Conservation (phyloP, 1,284 basidiomycete genomes). For the Ustilago hordei region DNA sequence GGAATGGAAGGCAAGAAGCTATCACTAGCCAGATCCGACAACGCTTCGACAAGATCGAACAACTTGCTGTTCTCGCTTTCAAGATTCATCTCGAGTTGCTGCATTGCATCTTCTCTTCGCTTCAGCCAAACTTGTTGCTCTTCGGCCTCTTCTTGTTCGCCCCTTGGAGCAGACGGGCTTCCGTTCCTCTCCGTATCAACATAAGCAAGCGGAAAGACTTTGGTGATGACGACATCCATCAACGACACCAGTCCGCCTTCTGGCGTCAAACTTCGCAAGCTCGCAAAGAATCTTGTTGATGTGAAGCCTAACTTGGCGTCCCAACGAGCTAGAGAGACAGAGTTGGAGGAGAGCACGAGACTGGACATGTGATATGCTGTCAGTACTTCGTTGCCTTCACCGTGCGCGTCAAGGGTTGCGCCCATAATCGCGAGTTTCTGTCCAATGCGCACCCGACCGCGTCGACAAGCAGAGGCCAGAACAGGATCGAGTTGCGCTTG, state of each 20-base stretch:
- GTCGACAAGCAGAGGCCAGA: conserved; percentile 78
- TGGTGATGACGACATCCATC: conserved; percentile 81
- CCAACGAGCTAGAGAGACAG: conserved; percentile 86
- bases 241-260: conserved; percentile 84
- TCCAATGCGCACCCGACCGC: conserved; percentile 79
- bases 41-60: conserved; percentile 40
- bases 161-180: conserved; percentile 70
- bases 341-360: conserved; percentile 83
- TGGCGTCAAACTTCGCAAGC: conserved; percentile 80
- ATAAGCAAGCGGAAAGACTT: conserved; percentile 72
- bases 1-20: conserved; percentile 30
- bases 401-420: conserved; percentile 72
- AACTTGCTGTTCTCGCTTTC: conserved; percentile 31
- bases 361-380: conserved; percentile 79
- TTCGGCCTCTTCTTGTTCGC: conserved; percentile 74
- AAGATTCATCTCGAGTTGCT: conserved; percentile 24
- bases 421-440: conserved; percentile 85
- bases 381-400: conserved; percentile 83
- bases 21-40: conserved; percentile 29
- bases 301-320: conserved; percentile 85
- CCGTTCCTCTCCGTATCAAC: conserved; percentile 60
- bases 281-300: conserved; percentile 76
- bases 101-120: conserved; percentile 64
- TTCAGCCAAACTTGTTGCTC: conserved; percentile 76
- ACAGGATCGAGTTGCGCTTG: conserved; percentile 80